Percentiles rank a stretch among this genome's conserved stretches.
Evolutionary conservation across 768 basidiomycete genomes (phyloP).

Genomic region (Pleurotus djamor): DNA sequence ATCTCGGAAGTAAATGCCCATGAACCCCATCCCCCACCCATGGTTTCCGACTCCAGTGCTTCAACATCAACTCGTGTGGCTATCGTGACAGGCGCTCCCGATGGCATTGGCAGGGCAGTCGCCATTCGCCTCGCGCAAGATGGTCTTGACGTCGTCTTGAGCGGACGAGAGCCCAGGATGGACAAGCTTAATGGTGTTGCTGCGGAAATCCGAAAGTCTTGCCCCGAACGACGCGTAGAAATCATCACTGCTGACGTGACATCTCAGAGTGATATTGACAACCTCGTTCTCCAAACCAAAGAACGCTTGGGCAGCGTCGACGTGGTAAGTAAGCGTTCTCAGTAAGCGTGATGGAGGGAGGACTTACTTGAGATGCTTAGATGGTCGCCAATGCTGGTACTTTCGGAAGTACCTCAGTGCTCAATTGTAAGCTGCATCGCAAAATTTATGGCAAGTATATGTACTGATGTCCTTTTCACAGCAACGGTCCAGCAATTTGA

Average conservation of each 20-base stretch:
- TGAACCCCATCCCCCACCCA: background rate
- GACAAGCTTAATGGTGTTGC: conserved; percentile 17
- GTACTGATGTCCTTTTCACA: conserved; percentile 5
- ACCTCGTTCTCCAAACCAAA: conserved; percentile 20
- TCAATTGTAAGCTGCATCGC: conserved; percentile 12
- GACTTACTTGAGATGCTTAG: conserved; percentile 11
- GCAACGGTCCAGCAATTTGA: conserved; percentile 38
- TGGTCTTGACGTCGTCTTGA: conserved; percentile 28
- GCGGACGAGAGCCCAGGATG: conserved; percentile 20
- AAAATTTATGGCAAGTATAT: too few relatives aligned
- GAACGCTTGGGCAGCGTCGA: conserved; percentile 19
- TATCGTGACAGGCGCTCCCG: conserved; percentile 27
- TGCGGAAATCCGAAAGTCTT: conserved; percentile 19
- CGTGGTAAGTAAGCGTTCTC: conserved; percentile 17
- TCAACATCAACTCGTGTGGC: conserved; percentile 14
- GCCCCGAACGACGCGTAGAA: conserved; percentile 18
- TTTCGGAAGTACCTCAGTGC: conserved; percentile 11
- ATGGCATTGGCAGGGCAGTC: conserved; percentile 30
- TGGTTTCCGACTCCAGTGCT: background rate
- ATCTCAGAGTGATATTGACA: conserved; percentile 22
- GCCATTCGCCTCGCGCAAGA: conserved; percentile 29
- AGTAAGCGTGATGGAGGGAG: background rate
- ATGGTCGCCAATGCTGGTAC: conserved; percentile 33
- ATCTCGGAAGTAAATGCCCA: too few relatives aligned
- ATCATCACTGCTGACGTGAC: conserved; percentile 21